Evolutionary conservation across 2,329 filamentous ascomycete genomes (phyloP).

Genomic region (Teratosphaeria zuluensis): DNA sequence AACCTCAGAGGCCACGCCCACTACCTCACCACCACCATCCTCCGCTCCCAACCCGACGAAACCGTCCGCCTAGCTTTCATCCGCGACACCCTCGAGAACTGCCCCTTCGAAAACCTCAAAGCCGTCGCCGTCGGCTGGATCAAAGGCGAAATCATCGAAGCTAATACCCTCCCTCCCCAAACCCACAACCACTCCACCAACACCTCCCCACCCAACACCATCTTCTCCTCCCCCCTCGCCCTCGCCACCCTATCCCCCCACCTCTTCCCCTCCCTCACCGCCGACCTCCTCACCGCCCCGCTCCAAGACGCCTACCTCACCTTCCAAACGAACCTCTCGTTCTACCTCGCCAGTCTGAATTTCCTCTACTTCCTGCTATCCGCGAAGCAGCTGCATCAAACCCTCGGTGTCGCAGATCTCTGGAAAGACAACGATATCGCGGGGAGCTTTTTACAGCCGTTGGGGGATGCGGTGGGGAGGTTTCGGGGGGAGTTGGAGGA

Average conservation of each 20-base stretch:
- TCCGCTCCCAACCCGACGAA: conserved; percentile 46
- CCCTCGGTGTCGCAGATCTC: conserved; percentile 38
- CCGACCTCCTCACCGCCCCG: conserved; percentile 30
- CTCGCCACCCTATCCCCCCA: conserved; percentile 40
- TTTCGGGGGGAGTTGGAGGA: conserved; percentile 28
- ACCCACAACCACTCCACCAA: conserved; percentile 8
- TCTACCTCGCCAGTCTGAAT: conserved; percentile 47
- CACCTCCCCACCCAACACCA: conserved; percentile 17
- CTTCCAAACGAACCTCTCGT: conserved; percentile 43
- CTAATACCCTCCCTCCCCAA: conserved; percentile 24
- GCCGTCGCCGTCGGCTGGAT: conserved; percentile 51
- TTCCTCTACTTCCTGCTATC: conserved; percentile 49
- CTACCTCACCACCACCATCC: conserved; percentile 38
- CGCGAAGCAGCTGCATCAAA: conserved; percentile 37
- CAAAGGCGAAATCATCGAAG: conserved; percentile 48
- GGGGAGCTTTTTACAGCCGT: conserved; percentile 33
- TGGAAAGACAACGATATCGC: conserved; percentile 32
- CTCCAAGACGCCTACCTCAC: conserved; percentile 33
- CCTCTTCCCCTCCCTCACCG: conserved; percentile 42
- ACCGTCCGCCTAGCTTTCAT: conserved; percentile 45
- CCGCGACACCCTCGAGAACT: conserved; percentile 45
- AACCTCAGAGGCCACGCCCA: conserved; percentile 40
- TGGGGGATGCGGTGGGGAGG: conserved; percentile 27
- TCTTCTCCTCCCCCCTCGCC: conserved; percentile 40
- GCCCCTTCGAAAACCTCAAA: conserved; percentile 45